Conservation (phyloP, 345 rosid species). For the Dipteronia sinensis region DNA sequence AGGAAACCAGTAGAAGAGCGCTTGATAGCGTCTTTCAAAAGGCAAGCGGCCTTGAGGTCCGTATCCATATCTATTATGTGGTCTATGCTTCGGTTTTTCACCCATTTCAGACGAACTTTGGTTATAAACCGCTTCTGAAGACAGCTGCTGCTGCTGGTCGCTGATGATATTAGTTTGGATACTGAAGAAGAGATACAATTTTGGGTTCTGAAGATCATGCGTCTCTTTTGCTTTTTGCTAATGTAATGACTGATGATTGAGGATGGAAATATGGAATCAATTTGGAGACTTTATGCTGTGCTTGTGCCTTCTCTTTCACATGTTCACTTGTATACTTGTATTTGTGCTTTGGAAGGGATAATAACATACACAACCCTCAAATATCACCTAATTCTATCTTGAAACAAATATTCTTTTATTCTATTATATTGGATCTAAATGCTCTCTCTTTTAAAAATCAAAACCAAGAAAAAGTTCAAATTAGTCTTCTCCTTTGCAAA, state of each 20-base stretch:
- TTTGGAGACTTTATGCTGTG: not conserved
- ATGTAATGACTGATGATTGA: not conserved
- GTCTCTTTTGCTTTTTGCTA: not conserved
- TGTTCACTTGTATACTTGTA: no score
- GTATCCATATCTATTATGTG: conserved; percentile 84
- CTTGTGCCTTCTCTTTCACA: no score
- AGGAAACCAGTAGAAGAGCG: conserved; percentile 87
- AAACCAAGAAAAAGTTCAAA: no score
- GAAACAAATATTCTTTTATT: no score
- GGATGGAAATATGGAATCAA: no score
- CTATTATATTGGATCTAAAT: no score
- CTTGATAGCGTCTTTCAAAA: conserved; percentile 88
- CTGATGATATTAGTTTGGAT: conserved; percentile 14
- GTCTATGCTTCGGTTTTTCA: conserved; percentile 77
- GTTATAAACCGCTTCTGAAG: conserved; percentile 54
- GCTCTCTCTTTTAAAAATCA: no score
- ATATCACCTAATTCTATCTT: not conserved
- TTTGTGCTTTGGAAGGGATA: not conserved
- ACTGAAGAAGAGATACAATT: conserved; percentile 23
- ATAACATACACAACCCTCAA: not conserved
- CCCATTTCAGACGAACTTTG: conserved; percentile 93
- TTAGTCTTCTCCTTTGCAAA: no score
- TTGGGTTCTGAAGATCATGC: conserved; percentile 34
- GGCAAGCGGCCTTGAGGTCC: conserved; percentile 90
- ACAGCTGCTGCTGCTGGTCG: conserved; percentile 37